Percentiles rank a stretch among this genome's conserved stretches.
These are phyloP conservation scores for Rhododendron vialii DNA, from an alignment of 148 eudicot species.

Conservation along the genomic window DNA sequence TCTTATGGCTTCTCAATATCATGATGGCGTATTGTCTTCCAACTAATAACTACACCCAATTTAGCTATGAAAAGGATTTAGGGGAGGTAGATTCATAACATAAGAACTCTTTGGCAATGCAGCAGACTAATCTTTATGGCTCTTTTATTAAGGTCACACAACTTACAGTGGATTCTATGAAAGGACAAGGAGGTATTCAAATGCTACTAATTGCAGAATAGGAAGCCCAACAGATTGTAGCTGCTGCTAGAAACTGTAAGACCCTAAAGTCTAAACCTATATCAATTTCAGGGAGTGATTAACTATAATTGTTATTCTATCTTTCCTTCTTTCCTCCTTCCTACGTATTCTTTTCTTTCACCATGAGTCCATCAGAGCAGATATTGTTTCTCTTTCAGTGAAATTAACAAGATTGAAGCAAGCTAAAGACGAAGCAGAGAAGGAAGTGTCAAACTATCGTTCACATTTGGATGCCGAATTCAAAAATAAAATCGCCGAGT, in stretches of 20 bases:
- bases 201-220: slow-evolving; percentile 61
- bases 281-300: not conserved
- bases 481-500: slow-evolving; percentile 43
- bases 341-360: not conserved
- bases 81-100: not conserved
- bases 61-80: not conserved
- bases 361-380: not conserved
- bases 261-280: not conserved
- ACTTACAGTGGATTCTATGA: slow-evolving; percentile 41
- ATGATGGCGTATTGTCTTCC: not conserved
- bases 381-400: slow-evolving; percentile 18
- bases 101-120: not conserved
- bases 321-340: not conserved
- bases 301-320: not conserved
- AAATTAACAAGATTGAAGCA: slow-evolving; percentile 46
- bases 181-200: slow-evolving; percentile 64
- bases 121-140: not conserved
- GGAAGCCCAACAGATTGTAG: slow-evolving; percentile 56
- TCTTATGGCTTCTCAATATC: not conserved
- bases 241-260: slow-evolving; percentile 52
- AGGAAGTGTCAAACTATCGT: slow-evolving; percentile 40
- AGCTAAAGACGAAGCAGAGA: slow-evolving; percentile 60
- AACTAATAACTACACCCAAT: not conserved
- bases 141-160: slow-evolving; percentile 7
- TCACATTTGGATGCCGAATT: slow-evolving; percentile 49